phyloP scores from a whole-genome alignment of 805 yeast genomes.

The Wickerhamomyces chaumierensis region DNA sequence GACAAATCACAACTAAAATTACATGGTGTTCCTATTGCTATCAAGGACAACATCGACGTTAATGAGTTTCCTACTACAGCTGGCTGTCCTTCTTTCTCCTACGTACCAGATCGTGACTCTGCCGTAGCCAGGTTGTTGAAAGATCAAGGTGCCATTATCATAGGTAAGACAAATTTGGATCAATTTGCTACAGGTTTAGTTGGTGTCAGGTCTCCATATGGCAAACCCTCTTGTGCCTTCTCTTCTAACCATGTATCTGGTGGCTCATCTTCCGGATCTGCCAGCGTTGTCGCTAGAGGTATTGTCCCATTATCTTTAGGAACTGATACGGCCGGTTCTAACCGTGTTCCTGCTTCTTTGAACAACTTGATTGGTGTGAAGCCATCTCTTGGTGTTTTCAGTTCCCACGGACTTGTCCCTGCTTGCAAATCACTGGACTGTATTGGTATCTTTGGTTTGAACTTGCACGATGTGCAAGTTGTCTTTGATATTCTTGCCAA shows the following conservation, averaged over 20 bases:
- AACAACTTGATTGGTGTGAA: conserved; percentile 88
- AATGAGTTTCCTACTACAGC: conserved; percentile 80
- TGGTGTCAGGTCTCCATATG: conserved; percentile 92
- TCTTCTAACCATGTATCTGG: conserved; percentile 75
- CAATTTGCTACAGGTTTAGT: conserved; percentile 97
- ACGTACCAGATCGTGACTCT: conserved; percentile 61
- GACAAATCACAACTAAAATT: conserved; percentile 48
- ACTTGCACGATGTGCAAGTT: conserved; percentile 72
- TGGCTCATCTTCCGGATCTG: conserved; percentile 96
- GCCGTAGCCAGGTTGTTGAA: conserved; percentile 63
- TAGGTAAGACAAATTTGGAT: conserved; percentile 92
- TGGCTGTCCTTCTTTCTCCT: conserved; percentile 82
- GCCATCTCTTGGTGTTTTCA: conserved; percentile 83
- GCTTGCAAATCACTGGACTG: conserved; percentile 94
- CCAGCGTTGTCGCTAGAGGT: conserved; percentile 82
- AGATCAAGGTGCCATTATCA: conserved; percentile 82
- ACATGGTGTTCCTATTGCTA: conserved; percentile 91
- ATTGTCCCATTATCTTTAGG: conserved; percentile 83
- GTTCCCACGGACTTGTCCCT: conserved; percentile 89
- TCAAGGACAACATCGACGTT: conserved; percentile 91
- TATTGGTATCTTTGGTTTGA: conserved; percentile 75
- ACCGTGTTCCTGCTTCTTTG: conserved; percentile 93
- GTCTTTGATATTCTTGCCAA: conserved; percentile 62
- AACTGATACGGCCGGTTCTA: conserved; percentile 97
- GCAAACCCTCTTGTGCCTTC: conserved; percentile 76